Evolutionary conservation across 2,329 filamentous ascomycete genomes (phyloP).

Genomic region (Claviceps sp.): DNA sequence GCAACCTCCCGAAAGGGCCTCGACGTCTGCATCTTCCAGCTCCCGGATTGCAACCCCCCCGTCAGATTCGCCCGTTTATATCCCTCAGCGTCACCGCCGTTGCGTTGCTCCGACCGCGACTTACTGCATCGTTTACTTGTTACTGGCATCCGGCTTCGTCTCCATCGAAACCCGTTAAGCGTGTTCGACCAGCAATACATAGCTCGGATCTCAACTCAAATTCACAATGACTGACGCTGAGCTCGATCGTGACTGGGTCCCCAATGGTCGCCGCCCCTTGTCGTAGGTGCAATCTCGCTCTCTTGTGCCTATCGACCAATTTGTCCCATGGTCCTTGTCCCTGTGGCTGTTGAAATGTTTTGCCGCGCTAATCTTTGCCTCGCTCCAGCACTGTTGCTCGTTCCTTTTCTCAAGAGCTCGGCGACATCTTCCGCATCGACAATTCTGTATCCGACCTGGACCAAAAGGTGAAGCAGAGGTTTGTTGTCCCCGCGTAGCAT

Average conservation of each 20-base stretch:
- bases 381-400: slow-evolving; percentile 66
- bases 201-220: slow-evolving; percentile 4
- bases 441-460: slow-evolving; percentile 61
- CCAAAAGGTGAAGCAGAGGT: slow-evolving; percentile 72
- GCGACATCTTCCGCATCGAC: slow-evolving; percentile 82
- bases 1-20: background rate
- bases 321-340: too few relatives aligned
- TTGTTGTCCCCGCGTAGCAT: slow-evolving; percentile 20
- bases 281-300: slow-evolving; percentile 48
- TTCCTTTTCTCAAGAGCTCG: slow-evolving; percentile 74
- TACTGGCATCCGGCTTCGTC: background rate
- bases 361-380: background rate
- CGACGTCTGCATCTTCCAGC: background rate
- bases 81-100: background rate
- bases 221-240: slow-evolving; percentile 46
- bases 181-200: background rate
- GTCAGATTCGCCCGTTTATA: background rate
- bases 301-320: background rate
- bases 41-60: background rate
- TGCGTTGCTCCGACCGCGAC: background rate
- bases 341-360: background rate
- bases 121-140: background rate
- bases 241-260: slow-evolving; percentile 68
- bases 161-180: background rate
- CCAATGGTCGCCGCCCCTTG: slow-evolving; percentile 63